These are phyloP conservation scores for Striga hermonthica DNA, from an alignment of 305 asterid species.

Conservation along the genomic window DNA sequence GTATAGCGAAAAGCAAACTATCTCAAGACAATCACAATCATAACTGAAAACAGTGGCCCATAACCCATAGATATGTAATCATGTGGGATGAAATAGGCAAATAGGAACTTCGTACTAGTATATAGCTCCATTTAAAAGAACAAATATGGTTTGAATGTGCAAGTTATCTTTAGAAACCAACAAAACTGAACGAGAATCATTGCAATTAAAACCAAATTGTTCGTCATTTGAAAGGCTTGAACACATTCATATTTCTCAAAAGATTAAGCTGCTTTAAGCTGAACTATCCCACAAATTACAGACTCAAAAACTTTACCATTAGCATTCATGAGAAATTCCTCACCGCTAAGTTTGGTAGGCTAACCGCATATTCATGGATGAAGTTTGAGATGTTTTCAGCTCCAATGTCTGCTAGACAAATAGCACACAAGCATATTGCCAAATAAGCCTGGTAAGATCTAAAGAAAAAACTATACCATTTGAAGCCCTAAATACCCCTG, in stretches of 20 bases:
- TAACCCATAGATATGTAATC: conserved; percentile 7
- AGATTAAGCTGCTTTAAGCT: conserved; percentile 21
- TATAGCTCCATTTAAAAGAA: conserved; percentile 22
- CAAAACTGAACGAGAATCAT: conserved; percentile 14
- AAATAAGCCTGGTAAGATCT: conserved; percentile 24
- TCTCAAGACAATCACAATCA: conserved; percentile 22
- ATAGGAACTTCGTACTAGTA: conserved; percentile 4
- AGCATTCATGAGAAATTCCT: conserved; percentile 63
- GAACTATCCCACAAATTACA: conserved; percentile 30
- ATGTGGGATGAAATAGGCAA: conserved; percentile 17
- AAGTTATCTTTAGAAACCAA: neutral
- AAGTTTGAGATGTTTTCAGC: conserved; percentile 55
- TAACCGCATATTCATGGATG: conserved; percentile 53
- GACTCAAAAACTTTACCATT: conserved; percentile 40
- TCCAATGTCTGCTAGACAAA: conserved; percentile 50
- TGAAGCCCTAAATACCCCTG: conserved; percentile 20
- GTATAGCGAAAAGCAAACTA: conserved; percentile 4
- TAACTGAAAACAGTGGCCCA: conserved; percentile 12
- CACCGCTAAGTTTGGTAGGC: conserved; percentile 69
- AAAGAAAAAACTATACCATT: conserved; percentile 22
- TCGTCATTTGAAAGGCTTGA: conserved; percentile 26
- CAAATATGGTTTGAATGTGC: conserved; percentile 14
- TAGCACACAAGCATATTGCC: conserved; percentile 25
- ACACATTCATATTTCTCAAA: conserved; percentile 26
- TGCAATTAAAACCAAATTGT: conserved; percentile 22